Evolutionary conservation across 139 green algal species (phyloP), one percentile per base, ranked within the genome.

Genomic region (Chlorella sp.): DNA sequence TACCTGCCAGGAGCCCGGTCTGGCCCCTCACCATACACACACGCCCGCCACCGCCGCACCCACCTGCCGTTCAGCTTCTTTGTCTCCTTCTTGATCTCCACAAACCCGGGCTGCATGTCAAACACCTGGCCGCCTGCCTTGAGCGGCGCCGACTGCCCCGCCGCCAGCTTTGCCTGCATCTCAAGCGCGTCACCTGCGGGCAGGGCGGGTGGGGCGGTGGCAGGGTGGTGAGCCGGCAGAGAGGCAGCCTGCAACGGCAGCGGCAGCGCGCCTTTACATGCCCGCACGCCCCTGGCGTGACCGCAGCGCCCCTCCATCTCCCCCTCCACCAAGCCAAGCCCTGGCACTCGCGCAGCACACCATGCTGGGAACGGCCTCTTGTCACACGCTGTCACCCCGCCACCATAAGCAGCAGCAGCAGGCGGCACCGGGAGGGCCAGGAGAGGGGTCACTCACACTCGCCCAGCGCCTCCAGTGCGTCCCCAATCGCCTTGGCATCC

Each of bases 401-500:
- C 22, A 71, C 22, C 64, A 14, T 7, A 9, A 71, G 64, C 64
- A 71, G 19, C 64, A 14, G 64, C 64, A 71, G 22, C 64, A 16
- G 2, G 22, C 64, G 1, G 21, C 68, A 36, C 24, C 2, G 68
- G 21, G n/a, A 76, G 68, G 5, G 9, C 68, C 66, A n/a, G 3
- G 32, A 57, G 48, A 9, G 9, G 48, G 48, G 7, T 16, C 48
- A 32, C 85, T 85, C 77, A 90, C 86, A 60, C 61, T 92, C 89
- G 77, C 79, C 42, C 89, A 94, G 87, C 0, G 91, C 93, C 81
- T 97, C 95, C 81, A 98, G 78, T n/a, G 93, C 93, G 82, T 93
- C 90, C 79, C 93, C 87, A n/a, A 99, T 91, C 22, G 94, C 79
- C 93, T 98, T 97, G 76, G 93, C 95, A 34, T 98, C 95, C 88